These are phyloP conservation scores for Kwoniella shandongensis DNA, from an alignment of 768 basidiomycete genomes.

Conservation along the genomic window DNA sequence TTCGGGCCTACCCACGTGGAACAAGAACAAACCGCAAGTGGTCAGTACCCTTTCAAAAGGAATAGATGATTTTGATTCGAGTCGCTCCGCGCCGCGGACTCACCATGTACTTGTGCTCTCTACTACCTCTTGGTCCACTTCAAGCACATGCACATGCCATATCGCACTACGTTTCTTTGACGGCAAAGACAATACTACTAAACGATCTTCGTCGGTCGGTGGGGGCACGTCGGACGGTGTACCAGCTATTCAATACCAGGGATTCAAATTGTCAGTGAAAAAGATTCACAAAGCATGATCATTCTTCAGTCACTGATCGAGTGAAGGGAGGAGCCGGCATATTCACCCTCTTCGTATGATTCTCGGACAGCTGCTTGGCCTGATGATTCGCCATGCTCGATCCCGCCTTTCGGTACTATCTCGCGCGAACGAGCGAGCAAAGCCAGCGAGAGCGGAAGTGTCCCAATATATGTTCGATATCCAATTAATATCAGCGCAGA, in stretches of 20 bases:
- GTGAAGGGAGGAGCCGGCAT: background rate
- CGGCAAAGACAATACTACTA: constrained; percentile 28
- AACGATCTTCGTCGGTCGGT: constrained; percentile 22
- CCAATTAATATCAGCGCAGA: background rate
- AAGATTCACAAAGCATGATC: background rate
- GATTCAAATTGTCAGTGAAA: background rate
- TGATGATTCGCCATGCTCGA: constrained; percentile 42
- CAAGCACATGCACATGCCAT: constrained; percentile 39
- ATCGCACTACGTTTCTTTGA: constrained; percentile 15
- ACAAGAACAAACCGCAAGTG: background rate
- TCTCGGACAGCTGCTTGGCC: constrained; percentile 46
- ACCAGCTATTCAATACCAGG: constrained; percentile 28
- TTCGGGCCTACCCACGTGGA: constrained; percentile 32
- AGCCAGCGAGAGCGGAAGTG: background rate
- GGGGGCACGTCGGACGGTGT: constrained; percentile 25
- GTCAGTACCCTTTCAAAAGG: background rate
- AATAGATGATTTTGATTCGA: background rate
- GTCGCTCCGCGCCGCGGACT: too few relatives aligned
- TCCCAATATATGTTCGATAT: background rate
- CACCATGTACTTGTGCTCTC: constrained; percentile 23
- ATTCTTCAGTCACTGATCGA: background rate
- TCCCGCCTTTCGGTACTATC: constrained; percentile 48
- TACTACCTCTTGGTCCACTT: constrained; percentile 21
- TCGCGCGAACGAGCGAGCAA: too few relatives aligned
- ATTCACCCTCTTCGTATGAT: constrained; percentile 47